Evolutionary conservation across 106 monocot species (phyloP).

Genomic region (Cymbidium sinense): DNA sequence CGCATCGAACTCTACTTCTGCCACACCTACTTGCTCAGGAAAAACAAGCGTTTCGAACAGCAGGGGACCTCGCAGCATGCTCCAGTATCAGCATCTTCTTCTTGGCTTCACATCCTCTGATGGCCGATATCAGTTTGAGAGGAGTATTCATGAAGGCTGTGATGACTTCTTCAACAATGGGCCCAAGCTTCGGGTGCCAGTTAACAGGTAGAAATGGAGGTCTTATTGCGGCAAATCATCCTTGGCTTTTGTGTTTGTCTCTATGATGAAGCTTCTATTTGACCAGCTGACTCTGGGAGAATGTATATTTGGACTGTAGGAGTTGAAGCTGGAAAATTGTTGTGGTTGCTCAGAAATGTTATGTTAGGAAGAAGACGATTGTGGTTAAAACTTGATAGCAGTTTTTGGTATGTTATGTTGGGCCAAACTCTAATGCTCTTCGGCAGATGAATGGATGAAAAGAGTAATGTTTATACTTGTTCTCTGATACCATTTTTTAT

Average conservation of each 20-base stretch:
- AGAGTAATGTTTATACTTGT: too few relatives aligned
- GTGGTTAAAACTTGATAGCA: too few relatives aligned
- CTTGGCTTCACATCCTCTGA: constrained; percentile 2
- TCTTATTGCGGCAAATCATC: constrained; percentile 43
- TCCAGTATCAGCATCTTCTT: background rate
- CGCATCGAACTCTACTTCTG: background rate
- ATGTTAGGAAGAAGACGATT: too few relatives aligned
- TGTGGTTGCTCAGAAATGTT: too few relatives aligned
- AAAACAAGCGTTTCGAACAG: constrained; percentile 9
- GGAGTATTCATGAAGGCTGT: background rate
- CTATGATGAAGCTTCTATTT: background rate
- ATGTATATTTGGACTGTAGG: background rate
- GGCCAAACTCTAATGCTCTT: too few relatives aligned
- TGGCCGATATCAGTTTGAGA: background rate
- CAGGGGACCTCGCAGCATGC: background rate
- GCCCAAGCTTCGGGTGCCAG: constrained; percentile 9
- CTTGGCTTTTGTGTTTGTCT: constrained; percentile 33
- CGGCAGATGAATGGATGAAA: too few relatives aligned
- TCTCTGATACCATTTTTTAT: too few relatives aligned
- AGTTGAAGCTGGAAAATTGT: background rate
- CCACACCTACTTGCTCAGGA: constrained; percentile 7
- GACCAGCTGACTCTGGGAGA: background rate
- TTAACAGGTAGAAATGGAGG: constrained; percentile 18
- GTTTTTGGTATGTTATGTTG: too few relatives aligned
- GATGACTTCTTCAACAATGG: background rate